Evolutionary conservation across 2,329 filamentous ascomycete genomes (phyloP), one percentile per base, ranked within the genome.

Genomic region (Fusarium euwallaceae): DNA sequence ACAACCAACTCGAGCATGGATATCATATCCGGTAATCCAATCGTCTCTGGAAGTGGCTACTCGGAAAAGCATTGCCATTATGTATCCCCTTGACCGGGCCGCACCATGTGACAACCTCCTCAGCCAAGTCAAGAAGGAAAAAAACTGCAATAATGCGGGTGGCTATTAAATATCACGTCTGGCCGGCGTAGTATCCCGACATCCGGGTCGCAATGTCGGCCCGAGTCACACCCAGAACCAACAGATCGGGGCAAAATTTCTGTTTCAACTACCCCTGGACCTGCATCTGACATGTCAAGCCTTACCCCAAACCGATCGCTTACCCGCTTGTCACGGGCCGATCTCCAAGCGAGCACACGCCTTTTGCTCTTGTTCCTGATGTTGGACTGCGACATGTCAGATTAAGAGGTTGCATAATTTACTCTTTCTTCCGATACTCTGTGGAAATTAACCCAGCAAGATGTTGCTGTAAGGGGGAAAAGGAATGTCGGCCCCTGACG

Each of bases 261-360:
- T 55, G 48, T 55, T 55, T 32, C 48, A 55, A 55, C 27, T 8
- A 55, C 48, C 48, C 48, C 27, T 32, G 48, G 48, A 32, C 48
- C 48, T 55, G 48, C 48, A 32, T 55, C 48, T 34, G 48, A 32
- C 27, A 29, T 32, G 56, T 29, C 56, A 59, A 39, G 34, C 56
- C 32, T 59, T 27, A 59, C 56, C 36, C 34, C 56, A 59, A 59
- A 41, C 34, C 24, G 36, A 39, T 39, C 56, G 43, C 56, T 20
- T n/a, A 37, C 16, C 36, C 56, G 56, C 56, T 59, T 59, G 56
- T 59, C 56, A 59, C 56, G 56, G 56, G 22, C 56, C 56, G 56
- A 37, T n/a, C 34, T 41, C 56, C 56, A 27, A 59, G 56, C 56
- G 56, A 59, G n/a, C 36, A 27, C 17, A 27, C 56, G 29, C 36